Conservation (phyloP, 2,329 filamentous ascomycete genomes). For the Fusarium torulosum region DNA sequence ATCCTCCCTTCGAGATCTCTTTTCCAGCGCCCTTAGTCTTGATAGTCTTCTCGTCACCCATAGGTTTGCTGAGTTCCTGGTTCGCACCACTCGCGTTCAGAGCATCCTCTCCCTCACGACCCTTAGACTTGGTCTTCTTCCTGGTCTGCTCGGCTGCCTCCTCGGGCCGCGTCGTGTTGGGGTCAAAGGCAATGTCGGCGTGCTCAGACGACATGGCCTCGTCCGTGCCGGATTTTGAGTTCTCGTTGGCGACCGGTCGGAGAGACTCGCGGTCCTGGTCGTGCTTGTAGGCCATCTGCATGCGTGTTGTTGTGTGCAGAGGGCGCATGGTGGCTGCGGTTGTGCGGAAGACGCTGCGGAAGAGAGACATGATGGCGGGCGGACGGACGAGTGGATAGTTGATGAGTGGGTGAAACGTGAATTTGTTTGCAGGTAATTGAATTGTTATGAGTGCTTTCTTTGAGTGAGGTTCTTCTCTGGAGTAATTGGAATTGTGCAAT, state of each 20-base stretch:
- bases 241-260: conserved; percentile 74
- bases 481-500: conserved; percentile 20
- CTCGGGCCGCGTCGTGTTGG: conserved; percentile 75
- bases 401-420: not conserved
- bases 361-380: conserved; percentile 34
- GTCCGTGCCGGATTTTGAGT: conserved; percentile 76
- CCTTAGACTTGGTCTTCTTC: conserved; percentile 53
- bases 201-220: conserved; percentile 67
- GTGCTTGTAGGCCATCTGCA: conserved; percentile 61
- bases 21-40: conserved; percentile 51
- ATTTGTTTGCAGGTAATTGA: not conserved
- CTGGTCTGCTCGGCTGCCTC: conserved; percentile 65
- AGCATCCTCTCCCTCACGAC: conserved; percentile 45
- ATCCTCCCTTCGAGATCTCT: conserved; percentile 54
- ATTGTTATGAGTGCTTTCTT: not conserved
- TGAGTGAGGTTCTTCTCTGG: not conserved
- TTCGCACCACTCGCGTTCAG: conserved; percentile 62
- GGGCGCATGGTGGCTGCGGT: conserved; percentile 42
- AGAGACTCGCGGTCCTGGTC: conserved; percentile 71
- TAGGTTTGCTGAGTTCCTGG: conserved; percentile 57
- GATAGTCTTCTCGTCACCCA: conserved; percentile 53
- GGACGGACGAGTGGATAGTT: not conserved
- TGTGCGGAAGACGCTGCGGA: conserved; percentile 39
- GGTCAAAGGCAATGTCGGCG: conserved; percentile 75
- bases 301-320: conserved; percentile 51